These are phyloP conservation scores for Salix dunnii DNA, from an alignment of 345 rosid genomes.

Conservation along the genomic window DNA sequence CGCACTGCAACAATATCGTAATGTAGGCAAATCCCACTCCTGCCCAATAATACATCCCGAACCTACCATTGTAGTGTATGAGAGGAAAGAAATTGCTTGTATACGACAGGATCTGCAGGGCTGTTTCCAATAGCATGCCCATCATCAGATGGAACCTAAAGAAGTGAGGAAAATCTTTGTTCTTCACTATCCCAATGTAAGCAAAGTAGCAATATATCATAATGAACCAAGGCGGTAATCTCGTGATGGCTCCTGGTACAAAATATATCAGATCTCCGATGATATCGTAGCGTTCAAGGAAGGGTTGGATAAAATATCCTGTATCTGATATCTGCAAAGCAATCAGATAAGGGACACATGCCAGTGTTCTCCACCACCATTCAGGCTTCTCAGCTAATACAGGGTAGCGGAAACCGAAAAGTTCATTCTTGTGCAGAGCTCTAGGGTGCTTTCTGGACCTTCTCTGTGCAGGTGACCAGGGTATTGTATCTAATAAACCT, in stretches of 20 bases:
- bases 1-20: slow-evolving; percentile 52
- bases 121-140: slow-evolving; percentile 77
- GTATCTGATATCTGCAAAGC: slow-evolving; percentile 73
- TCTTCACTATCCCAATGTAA: slow-evolving; percentile 59
- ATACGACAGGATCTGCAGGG: slow-evolving; percentile 61
- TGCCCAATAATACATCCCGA: slow-evolving; percentile 73
- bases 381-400: slow-evolving; percentile 51
- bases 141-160: slow-evolving; percentile 83
- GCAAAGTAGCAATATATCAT: slow-evolving; percentile 60
- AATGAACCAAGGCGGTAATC: slow-evolving; percentile 71
- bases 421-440: slow-evolving; percentile 34
- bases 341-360: slow-evolving; percentile 67
- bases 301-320: slow-evolving; percentile 63
- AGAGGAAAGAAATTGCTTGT: slow-evolving; percentile 69
- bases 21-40: slow-evolving; percentile 55
- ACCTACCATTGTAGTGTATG: slow-evolving; percentile 61
- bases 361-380: slow-evolving; percentile 86
- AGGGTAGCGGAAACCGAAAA: slow-evolving; percentile 45
- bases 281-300: slow-evolving; percentile 46
- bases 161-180: slow-evolving; percentile 70
- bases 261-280: slow-evolving; percentile 54
- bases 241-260: slow-evolving; percentile 64
- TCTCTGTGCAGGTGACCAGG: background rate
- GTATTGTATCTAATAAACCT: background rate
- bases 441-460: slow-evolving; percentile 1